Base-by-base conservation (phyloP, 768 basidiomycete genomes). In the Tubosaeta sp. region DNA sequence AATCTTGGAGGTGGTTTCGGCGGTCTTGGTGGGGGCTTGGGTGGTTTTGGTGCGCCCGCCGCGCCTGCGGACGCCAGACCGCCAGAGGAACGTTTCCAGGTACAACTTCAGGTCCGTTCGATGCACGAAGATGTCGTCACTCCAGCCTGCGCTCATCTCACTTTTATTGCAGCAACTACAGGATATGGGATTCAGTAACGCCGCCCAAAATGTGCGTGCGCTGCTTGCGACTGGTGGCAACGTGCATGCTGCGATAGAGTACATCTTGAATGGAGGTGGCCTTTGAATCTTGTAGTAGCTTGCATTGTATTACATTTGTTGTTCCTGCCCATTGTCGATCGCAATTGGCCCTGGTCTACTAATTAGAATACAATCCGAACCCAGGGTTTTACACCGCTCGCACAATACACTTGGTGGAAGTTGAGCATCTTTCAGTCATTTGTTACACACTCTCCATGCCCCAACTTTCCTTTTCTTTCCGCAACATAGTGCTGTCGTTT, bases 101-200 rank as follows among this genome's bases (percentile, higher is more conserved):
- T 86, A 16, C 90, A 93, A 63, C 72, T 92, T 4, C 85, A 87
- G 79, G 88, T 86, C 0, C 13, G 63, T 56, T 18, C 8, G 14
- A 18, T 13, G 11, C 24, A 16, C 24, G 22, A 6, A 8, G 16
- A 18, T 14, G 38, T 6, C 31, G n/a, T n/a, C n/a, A n/a, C n/a
- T n/a, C 6, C 9, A 16, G 12, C 21, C 4, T 38, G 1, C 53
- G 6, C 52, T 44, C 34, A 53, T 36, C n/a, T 18, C 1, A 14
- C 9, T 35, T n/a, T n/a, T 1, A 21, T 44, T 11, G 5, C 57
- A 92, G 88, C 92, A 94, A 85, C 68, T 98, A 62, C 86, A 91
- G 65, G 90, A 88, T 53, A 97, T 98, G 95, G 94, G 92, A 2
- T 91, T 98, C 69, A 81, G 78, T 46, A 93, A 95, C 50, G 92